These are phyloP conservation scores for Verruconis gallopava DNA, from an alignment of 2,329 filamentous ascomycete species.

Conservation along the genomic window DNA sequence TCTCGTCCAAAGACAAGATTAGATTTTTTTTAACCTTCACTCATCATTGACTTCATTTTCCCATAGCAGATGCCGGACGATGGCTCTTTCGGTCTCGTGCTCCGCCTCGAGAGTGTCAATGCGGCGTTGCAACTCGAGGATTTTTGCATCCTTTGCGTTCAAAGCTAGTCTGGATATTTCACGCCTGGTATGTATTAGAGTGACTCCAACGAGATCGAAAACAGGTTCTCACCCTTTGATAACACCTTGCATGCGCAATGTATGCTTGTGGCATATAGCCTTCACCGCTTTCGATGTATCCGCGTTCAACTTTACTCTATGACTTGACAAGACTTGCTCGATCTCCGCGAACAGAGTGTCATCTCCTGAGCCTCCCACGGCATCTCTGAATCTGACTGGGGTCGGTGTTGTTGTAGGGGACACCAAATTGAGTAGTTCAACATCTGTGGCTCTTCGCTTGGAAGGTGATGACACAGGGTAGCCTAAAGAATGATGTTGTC, in stretches of 20 bases:
- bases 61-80: conserved; percentile 25
- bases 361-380: background rate
- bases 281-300: conserved; percentile 12
- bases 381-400: conserved; percentile 19
- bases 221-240: conserved; percentile 40
- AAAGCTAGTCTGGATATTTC: conserved; percentile 52
- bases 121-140: conserved; percentile 52
- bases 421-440: conserved; percentile 3
- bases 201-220: no score
- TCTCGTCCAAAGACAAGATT: no score
- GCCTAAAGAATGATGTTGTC: background rate
- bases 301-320: background rate
- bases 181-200: no score
- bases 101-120: conserved; percentile 46
- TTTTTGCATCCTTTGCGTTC: conserved; percentile 50
- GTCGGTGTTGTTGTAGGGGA: conserved; percentile 20
- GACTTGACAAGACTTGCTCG: background rate
- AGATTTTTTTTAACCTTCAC: no score
- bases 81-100: conserved; percentile 37
- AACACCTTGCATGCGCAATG: conserved; percentile 47
- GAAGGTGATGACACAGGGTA: background rate
- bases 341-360: background rate
- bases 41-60: conserved; percentile 2
- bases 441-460: background rate
- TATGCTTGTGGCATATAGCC: conserved; percentile 31